Percentiles rank a stretch among this genome's conserved stretches.
Conservation (phyloP, 2,329 filamentous ascomycete species). For the Cercospora sp. region DNA sequence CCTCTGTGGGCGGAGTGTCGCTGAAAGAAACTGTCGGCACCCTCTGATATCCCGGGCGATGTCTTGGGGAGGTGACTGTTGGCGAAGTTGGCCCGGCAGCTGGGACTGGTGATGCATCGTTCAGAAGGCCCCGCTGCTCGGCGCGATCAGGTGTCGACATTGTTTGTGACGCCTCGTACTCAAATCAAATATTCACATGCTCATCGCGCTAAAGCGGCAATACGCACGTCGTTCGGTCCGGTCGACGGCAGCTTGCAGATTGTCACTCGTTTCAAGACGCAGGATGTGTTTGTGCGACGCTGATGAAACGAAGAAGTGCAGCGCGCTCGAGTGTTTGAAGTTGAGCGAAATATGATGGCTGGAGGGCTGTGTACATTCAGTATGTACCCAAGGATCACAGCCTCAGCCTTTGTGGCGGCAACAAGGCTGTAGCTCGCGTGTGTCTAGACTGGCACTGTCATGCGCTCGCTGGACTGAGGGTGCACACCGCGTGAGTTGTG, state of each 20-base stretch:
- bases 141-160: slow-evolving; percentile 22
- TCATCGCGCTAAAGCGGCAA: slow-evolving; percentile 13
- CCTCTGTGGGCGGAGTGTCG: slow-evolving; percentile 31
- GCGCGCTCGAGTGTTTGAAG: neutral
- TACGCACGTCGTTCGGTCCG: slow-evolving; percentile 9
- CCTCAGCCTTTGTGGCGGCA: slow-evolving; percentile 12
- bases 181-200: slow-evolving; percentile 11
- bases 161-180: slow-evolving; percentile 13
- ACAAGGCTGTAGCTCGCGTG: slow-evolving; percentile 9
- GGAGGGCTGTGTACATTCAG: slow-evolving; percentile 3
- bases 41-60: slow-evolving; percentile 42
- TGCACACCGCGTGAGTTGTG: neutral
- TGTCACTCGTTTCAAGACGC: slow-evolving; percentile 17
- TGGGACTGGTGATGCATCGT: slow-evolving; percentile 19
- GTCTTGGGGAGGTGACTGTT: slow-evolving; percentile 24
- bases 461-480: neutral
- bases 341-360: slow-evolving; percentile 5
- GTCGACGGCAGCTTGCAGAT: slow-evolving; percentile 12
- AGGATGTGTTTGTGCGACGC: neutral
- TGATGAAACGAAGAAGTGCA: slow-evolving; percentile 13
- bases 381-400: slow-evolving; percentile 1
- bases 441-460: slow-evolving; percentile 8
- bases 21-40: slow-evolving; percentile 41
- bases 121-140: slow-evolving; percentile 24
- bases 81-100: slow-evolving; percentile 5